phyloP scores from a whole-genome alignment of 768 basidiomycete species.

The Lactifluus echinatus region DNA sequence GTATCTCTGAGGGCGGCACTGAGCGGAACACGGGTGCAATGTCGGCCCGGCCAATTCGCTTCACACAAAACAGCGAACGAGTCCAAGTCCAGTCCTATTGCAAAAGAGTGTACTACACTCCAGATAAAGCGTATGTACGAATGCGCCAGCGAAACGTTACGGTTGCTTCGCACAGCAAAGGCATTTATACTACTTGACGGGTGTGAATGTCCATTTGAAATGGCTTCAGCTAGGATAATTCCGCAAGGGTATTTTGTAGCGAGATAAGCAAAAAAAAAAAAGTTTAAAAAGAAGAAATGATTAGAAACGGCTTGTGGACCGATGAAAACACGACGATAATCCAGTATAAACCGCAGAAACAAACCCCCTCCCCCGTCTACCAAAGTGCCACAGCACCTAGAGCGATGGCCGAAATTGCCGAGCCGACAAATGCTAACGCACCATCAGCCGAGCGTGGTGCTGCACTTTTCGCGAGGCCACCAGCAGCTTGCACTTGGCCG shows the following conservation, averaged over 20 bases:
- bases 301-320: neutral
- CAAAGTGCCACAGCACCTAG: slow-evolving; percentile 27
- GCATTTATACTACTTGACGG: neutral
- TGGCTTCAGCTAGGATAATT: neutral
- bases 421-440: slow-evolving; percentile 25
- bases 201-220: neutral
- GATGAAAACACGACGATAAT: slow-evolving; percentile 1
- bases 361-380: slow-evolving; percentile 6
- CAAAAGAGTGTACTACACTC: neutral
- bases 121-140: neutral
- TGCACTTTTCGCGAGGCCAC: slow-evolving; percentile 38
- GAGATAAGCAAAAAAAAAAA: slow-evolving; percentile 7
- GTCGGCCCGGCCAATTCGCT: neutral
- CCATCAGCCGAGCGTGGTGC: slow-evolving; percentile 25
- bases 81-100: too few species aligned
- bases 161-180: slow-evolving; percentile 15
- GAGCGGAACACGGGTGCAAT: slow-evolving; percentile 5
- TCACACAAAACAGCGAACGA: too few species aligned
- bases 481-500: slow-evolving; percentile 60
- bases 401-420: slow-evolving; percentile 29
- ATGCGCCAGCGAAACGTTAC: slow-evolving; percentile 2
- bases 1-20: slow-evolving; percentile 1
- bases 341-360: neutral
- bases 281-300: neutral
- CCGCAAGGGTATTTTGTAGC: slow-evolving; percentile 13